phyloP scores from a whole-genome alignment of 1,139 yeast genomes.

The Torulaspora globosa region DNA sequence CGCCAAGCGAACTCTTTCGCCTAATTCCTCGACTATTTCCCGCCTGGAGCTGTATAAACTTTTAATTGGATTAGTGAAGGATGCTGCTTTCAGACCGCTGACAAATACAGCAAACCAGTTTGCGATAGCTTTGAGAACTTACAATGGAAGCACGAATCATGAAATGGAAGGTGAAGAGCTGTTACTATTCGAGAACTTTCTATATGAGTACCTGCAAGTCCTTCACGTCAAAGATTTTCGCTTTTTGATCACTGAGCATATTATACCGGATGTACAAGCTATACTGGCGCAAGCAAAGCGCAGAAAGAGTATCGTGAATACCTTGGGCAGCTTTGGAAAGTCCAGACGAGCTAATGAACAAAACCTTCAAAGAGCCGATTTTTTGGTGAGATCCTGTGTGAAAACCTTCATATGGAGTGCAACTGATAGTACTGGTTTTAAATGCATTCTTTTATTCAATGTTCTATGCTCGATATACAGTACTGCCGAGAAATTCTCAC shows the following conservation, averaged over 20 bases:
- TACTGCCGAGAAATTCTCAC: conserved; percentile 35
- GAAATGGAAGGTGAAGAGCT: conserved; percentile 2
- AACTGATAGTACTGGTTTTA: conserved; percentile 29
- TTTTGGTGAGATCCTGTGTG: conserved; percentile 39
- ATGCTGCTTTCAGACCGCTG: neutral
- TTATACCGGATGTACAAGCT: conserved; percentile 18
- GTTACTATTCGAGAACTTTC: conserved; percentile 3
- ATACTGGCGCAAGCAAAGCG: conserved; percentile 24
- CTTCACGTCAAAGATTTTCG: conserved; percentile 34
- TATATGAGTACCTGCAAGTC: conserved; percentile 38
- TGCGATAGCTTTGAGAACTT: neutral
- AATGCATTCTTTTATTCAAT: conserved; percentile 36
- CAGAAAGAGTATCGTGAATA: conserved; percentile 28
- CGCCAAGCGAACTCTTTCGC: neutral
- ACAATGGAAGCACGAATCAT: conserved; percentile 2
- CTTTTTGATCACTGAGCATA: conserved; percentile 8
- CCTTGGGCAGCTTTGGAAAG: conserved; percentile 13
- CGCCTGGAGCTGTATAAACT: neutral
- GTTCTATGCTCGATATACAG: conserved; percentile 33
- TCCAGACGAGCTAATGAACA: conserved; percentile 2
- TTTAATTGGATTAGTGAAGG: neutral
- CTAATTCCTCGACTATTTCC: neutral
- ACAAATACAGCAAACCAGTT: conserved; percentile 1
- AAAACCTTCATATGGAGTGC: conserved; percentile 36
- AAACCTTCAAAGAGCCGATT: conserved; percentile 3